These are phyloP conservation scores for Aspergillus sp. DNA, from an alignment of 2,329 filamentous ascomycete species.

Conservation along the genomic window DNA sequence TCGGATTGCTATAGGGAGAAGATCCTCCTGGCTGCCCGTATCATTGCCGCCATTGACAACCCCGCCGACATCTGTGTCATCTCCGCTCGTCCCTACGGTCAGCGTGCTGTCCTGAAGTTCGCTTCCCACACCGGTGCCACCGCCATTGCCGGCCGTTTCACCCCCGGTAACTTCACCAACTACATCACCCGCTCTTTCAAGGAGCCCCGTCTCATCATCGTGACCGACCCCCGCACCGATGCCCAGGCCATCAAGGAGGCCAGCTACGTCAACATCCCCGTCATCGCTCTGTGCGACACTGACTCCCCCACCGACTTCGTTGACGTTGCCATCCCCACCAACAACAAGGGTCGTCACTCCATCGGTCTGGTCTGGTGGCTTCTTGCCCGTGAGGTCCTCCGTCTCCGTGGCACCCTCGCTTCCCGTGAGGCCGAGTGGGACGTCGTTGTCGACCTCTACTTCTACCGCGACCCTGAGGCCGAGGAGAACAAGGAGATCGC, in stretches of 20 bases:
- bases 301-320: constrained; percentile 99
- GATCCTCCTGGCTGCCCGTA: constrained; percentile 96
- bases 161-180: constrained; percentile 99
- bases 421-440: constrained; percentile 98
- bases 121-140: constrained; percentile 96
- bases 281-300: constrained; percentile 98
- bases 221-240: constrained; percentile 99
- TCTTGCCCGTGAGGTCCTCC: constrained; percentile 98
- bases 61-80: constrained; percentile 99
- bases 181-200: constrained; percentile 99
- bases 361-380: constrained; percentile 99
- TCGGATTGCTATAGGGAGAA: constrained; percentile 73
- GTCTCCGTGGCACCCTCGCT: constrained; percentile 94
- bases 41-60: constrained; percentile 99
- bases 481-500: constrained; percentile 96
- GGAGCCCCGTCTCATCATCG: constrained; percentile 98
- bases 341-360: constrained; percentile 99
- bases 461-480: constrained; percentile 99
- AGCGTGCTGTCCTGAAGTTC: constrained; percentile 99
- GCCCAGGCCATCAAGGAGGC: constrained; percentile 99
- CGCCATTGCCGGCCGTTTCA: constrained; percentile 99
- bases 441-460: constrained; percentile 99
- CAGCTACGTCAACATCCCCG: constrained; percentile 99
- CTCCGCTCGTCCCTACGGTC: constrained; percentile 98
- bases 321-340: constrained; percentile 99